phyloP scores from a whole-genome alignment of 495 filamentous ascomycete species.

The Penicillium desertorum region DNA sequence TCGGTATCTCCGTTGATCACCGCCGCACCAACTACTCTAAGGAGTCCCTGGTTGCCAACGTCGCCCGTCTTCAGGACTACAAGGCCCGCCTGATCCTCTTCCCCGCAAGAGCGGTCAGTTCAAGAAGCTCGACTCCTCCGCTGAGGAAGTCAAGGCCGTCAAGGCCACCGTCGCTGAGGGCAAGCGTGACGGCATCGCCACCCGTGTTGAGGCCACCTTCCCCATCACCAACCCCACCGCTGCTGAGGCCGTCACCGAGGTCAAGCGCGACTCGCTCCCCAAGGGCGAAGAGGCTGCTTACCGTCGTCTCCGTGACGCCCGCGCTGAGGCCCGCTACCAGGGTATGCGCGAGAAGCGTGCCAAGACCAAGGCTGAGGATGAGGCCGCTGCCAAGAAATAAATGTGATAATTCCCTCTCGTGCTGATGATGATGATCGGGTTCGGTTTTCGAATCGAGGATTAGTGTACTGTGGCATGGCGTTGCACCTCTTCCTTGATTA shows the following conservation, averaged over 20 bases:
- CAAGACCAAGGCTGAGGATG: slow-evolving; percentile 90
- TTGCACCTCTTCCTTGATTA: slow-evolving; percentile 38
- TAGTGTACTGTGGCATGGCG: slow-evolving; percentile 48
- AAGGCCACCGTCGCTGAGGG: slow-evolving; percentile 54
- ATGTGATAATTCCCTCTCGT: slow-evolving; percentile 48
- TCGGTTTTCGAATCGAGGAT: slow-evolving; percentile 45
- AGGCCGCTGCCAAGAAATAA: slow-evolving; percentile 88
- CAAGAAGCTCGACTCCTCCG: slow-evolving; percentile 85
- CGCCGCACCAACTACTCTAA: slow-evolving; percentile 95
- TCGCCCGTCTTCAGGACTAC: slow-evolving; percentile 95
- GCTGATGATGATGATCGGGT: slow-evolving; percentile 53
- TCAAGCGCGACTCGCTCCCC: slow-evolving; percentile 77
- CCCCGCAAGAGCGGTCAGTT: slow-evolving; percentile 87
- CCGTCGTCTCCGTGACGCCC: slow-evolving; percentile 77
- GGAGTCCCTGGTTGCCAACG: slow-evolving; percentile 90
- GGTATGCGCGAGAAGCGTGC: slow-evolving; percentile 91
- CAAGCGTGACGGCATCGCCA: slow-evolving; percentile 56
- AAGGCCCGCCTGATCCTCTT: slow-evolving; percentile 92
- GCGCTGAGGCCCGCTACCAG: slow-evolving; percentile 76
- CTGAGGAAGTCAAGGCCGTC: slow-evolving; percentile 77
- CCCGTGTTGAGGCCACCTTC: slow-evolving; percentile 56
- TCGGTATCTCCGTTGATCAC: slow-evolving; percentile 95
- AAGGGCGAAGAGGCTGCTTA: slow-evolving; percentile 79
- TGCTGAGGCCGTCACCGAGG: slow-evolving; percentile 65
- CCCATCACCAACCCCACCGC: slow-evolving; percentile 67